Base-by-base conservation (phyloP, 768 basidiomycete species). In the Mrakia frigida region DNA sequence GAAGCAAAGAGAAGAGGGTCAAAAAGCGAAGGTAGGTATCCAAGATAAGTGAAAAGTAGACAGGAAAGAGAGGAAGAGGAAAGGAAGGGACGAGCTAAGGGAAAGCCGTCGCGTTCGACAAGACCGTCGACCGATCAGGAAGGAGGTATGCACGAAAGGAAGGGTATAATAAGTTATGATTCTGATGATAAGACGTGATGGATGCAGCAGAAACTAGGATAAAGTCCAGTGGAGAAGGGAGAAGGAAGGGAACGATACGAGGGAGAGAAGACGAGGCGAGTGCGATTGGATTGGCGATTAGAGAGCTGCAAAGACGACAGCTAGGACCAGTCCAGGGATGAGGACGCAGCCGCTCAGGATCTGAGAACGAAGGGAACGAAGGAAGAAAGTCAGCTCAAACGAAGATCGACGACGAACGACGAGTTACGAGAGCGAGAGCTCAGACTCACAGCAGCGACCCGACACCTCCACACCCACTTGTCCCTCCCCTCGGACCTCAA, bases 381-480 rank as follows among this genome's bases (percentile, higher is more conserved):
- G 18, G 14, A 46, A 6, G 10, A 43, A 14, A 50, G 46, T 50
- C 46, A 50, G 46, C 43, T 46, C 11, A 5, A 14, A n/a, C n/a
- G 43, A 14, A 46, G 16, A 3, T 50, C 46, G 9, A 14, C 43
- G 43, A 37, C 31, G 33, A 9, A 52, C 60, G 23, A 11, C 31
- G 41, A 6, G 2, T 2, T 46, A 10, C 43, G 59, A 43, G 61
- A 11, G n/a, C 14, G 7, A 46, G 39, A 6, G 28, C 11, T 6
- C 6, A 50, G 23, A 75, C 74, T 67, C 35, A 75, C 74, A 33
- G 76, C 76, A 16, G 76, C 76, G 3, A 77, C 72, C 23, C 76
- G 21, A 43, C 72, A 73, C 23, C 76, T 67, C 71, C 71, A 77
- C 10, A 77, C 76, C 76, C 76, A 77, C 33, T 72, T 72, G 41